A percentile compares a stretch with the other conserved stretches of the same genome.
Evolutionary conservation across 805 yeast genomes (phyloP).

Genomic region (Metschnikowia arizonensis): DNA sequence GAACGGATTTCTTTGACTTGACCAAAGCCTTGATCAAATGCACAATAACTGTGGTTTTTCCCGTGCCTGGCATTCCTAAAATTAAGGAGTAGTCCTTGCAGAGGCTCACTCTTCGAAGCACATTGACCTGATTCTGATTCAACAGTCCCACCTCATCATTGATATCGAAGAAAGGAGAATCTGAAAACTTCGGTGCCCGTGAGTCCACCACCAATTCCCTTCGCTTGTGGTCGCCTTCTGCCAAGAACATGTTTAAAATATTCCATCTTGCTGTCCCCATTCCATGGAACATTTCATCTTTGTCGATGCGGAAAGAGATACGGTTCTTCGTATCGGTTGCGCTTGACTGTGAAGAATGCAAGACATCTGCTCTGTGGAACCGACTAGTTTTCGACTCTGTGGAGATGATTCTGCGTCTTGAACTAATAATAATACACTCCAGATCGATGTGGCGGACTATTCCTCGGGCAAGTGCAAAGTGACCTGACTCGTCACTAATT

Average conservation of each 20-base stretch:
- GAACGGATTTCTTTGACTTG: constrained; percentile 56
- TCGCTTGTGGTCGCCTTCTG: constrained; percentile 43
- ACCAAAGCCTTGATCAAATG: constrained; percentile 63
- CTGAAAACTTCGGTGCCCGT: constrained; percentile 42
- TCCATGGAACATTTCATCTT: constrained; percentile 72
- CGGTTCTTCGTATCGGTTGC: constrained; percentile 6
- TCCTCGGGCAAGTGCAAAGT: constrained; percentile 69
- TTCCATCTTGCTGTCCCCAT: constrained; percentile 76
- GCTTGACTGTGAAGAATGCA: constrained; percentile 10
- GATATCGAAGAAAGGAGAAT: constrained; percentile 21
- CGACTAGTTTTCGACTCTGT: constrained; percentile 37
- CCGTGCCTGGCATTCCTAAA: constrained; percentile 98
- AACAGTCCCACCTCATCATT: constrained; percentile 27
- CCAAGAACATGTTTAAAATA: constrained; percentile 60
- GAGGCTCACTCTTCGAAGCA: constrained; percentile 59
- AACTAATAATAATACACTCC: constrained; percentile 44
- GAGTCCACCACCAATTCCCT: constrained; percentile 52
- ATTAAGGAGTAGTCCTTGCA: constrained; percentile 76
- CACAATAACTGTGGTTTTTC: constrained; percentile 87
- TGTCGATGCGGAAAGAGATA: constrained; percentile 62
- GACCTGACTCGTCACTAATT: constrained; percentile 77
- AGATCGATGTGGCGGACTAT: constrained; percentile 43
- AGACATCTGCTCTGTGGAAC: constrained; percentile 31
- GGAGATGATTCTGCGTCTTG: constrained; percentile 50
- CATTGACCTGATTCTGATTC: constrained; percentile 68